These are phyloP conservation scores for Cyclocybe cylindracea DNA, from an alignment of 768 basidiomycete species.

Conservation along the genomic window DNA sequence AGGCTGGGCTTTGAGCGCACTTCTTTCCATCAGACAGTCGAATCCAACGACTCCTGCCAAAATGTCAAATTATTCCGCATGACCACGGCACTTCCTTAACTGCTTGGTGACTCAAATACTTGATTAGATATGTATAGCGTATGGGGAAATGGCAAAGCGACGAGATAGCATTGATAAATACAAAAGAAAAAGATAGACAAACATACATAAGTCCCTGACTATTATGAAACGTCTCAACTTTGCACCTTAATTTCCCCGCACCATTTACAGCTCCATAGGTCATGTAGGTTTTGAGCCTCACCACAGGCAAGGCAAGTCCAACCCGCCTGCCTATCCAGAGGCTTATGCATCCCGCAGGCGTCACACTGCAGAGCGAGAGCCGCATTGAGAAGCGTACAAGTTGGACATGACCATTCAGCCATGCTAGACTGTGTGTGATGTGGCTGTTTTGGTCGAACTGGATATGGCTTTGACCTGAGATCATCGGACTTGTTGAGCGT, in stretches of 20 bases:
- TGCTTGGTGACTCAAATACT: too few species aligned
- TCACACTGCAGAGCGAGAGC: conserved; percentile 52
- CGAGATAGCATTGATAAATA: neutral
- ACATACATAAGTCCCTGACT: neutral
- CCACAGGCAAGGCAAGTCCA: conserved; percentile 74
- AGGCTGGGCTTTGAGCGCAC: conserved; percentile 8
- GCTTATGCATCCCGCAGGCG: conserved; percentile 49
- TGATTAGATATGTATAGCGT: too few species aligned
- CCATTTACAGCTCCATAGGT: conserved; percentile 73
- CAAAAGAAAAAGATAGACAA: neutral
- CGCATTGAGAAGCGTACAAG: conserved; percentile 71
- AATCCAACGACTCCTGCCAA: conserved; percentile 32
- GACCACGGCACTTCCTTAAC: conserved; percentile 10
- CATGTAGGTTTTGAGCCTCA: conserved; percentile 58
- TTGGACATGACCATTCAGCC: conserved; percentile 50
- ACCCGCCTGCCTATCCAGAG: conserved; percentile 31
- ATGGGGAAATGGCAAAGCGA: neutral
- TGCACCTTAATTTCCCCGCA: conserved; percentile 67
- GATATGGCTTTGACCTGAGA: neutral
- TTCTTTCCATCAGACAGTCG: conserved; percentile 23
- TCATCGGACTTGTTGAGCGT: neutral
- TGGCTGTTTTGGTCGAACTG: neutral
- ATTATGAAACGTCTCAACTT: conserved; percentile 25
- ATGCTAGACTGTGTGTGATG: neutral
- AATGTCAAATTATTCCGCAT: conserved; percentile 49